Evolutionary conservation across 1,139 yeast species (phyloP).

Genomic region (Insectozyma bohioensis): DNA sequence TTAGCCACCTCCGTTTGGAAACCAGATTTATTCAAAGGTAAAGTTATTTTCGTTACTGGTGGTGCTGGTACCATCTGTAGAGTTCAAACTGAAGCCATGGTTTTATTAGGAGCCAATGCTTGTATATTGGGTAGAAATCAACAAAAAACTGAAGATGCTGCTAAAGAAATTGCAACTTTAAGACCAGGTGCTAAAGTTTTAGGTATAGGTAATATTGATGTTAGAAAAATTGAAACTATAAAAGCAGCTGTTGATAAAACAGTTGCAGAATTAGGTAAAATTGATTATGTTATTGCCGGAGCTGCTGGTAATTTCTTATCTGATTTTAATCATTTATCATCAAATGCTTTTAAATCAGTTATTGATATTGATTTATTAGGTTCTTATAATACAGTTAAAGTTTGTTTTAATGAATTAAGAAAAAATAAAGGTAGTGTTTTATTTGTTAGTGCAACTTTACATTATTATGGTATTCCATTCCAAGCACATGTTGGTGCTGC

Average conservation of each 20-base stretch:
- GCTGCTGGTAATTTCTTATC: slow-evolving; percentile 95
- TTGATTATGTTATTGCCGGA: slow-evolving; percentile 89
- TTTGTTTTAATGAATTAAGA: slow-evolving; percentile 65
- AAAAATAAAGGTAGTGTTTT: slow-evolving; percentile 69
- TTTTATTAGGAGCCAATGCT: slow-evolving; percentile 83
- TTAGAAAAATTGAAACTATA: slow-evolving; percentile 63
- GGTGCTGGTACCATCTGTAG: slow-evolving; percentile 96
- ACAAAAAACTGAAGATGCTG: slow-evolving; percentile 66
- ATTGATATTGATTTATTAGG: slow-evolving; percentile 86
- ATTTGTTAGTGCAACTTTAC: slow-evolving; percentile 91
- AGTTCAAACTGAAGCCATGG: slow-evolving; percentile 85
- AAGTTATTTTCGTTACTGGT: slow-evolving; percentile 91
- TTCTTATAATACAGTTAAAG: slow-evolving; percentile 85
- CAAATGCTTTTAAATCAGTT: slow-evolving; percentile 89
- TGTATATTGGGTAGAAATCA: slow-evolving; percentile 80
- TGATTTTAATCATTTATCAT: slow-evolving; percentile 73
- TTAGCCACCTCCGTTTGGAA: slow-evolving; percentile 41
- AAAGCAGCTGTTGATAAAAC: slow-evolving; percentile 64
- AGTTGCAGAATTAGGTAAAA: slow-evolving; percentile 64
- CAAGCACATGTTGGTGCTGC: slow-evolving; percentile 94
- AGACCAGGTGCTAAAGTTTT: slow-evolving; percentile 68
- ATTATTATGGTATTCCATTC: slow-evolving; percentile 87
- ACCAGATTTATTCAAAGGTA: slow-evolving; percentile 71
- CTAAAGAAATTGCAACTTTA: slow-evolving; percentile 58
- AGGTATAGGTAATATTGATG: slow-evolving; percentile 76